phyloP scores from a whole-genome alignment of 306 rosid species.

The Luffa acutangula region DNA sequence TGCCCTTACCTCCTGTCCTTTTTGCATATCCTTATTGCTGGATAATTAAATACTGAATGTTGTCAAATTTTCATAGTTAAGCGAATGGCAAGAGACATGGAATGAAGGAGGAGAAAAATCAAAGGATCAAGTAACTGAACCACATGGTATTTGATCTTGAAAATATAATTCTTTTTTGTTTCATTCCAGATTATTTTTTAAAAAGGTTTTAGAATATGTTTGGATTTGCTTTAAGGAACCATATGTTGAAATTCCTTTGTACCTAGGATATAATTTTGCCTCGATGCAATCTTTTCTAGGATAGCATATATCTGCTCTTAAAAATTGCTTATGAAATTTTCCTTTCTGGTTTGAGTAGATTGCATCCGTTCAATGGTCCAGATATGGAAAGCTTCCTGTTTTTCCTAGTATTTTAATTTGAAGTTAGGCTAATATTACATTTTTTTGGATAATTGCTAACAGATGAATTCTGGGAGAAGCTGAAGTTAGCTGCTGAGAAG shows the following conservation, averaged over 20 bases:
- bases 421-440: background rate
- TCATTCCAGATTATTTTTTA: background rate
- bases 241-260: background rate
- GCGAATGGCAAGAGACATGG: slow-evolving; percentile 91
- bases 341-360: background rate
- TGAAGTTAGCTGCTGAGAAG: slow-evolving; percentile 54
- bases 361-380: background rate
- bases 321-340: background rate
- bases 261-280: background rate
- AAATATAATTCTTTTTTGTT: background rate
- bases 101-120: slow-evolving; percentile 37
- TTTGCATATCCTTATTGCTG: slow-evolving; percentile 13
- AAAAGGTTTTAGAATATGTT: background rate
- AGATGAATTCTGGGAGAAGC: slow-evolving; percentile 83
- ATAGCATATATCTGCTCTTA: background rate
- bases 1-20: background rate
- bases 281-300: background rate
- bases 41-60: background rate
- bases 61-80: slow-evolving; percentile 31
- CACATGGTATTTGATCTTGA: slow-evolving; percentile 33
- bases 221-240: background rate
- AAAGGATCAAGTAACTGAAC: slow-evolving; percentile 34
- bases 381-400: background rate
- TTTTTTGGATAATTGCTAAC: slow-evolving; percentile 25
- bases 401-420: background rate